These are phyloP conservation scores for Penstemon newberryi DNA, from an alignment of 257 asterid genomes.

Conservation along the genomic window DNA sequence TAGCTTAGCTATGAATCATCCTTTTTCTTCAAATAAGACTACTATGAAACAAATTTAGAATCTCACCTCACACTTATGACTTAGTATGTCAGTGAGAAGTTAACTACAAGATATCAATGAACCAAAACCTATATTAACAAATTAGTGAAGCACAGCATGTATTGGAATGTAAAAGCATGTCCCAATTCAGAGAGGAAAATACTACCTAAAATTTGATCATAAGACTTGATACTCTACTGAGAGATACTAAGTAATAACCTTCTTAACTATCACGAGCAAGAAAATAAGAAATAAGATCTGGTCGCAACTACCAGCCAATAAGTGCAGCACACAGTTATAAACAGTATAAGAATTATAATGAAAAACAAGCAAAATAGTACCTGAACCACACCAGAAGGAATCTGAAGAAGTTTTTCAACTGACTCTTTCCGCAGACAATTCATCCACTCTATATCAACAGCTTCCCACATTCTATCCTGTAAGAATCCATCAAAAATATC, in stretches of 20 bases:
- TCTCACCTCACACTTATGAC: too few relatives aligned
- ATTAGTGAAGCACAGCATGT: background rate
- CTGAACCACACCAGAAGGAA: conserved; percentile 15
- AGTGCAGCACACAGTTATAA: background rate
- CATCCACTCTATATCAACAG: conserved; percentile 82
- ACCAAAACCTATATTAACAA: background rate
- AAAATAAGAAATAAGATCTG: background rate
- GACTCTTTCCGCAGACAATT: conserved; percentile 69
- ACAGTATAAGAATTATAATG: too few relatives aligned
- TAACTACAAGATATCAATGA: too few relatives aligned
- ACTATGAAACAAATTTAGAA: too few relatives aligned
- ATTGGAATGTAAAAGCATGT: background rate
- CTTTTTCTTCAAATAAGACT: background rate
- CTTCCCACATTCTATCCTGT: conserved; percentile 85
- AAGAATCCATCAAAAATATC: conserved; percentile 16
- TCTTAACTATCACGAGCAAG: background rate
- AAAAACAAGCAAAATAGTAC: background rate
- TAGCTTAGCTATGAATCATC: background rate
- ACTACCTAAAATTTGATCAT: background rate
- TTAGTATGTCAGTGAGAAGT: too few relatives aligned
- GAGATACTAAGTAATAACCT: background rate
- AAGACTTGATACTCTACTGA: background rate
- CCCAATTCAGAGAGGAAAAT: background rate
- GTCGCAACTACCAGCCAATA: background rate
- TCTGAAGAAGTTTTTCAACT: conserved; percentile 36